phyloP scores from a whole-genome alignment of 192 early-diverging fungal genomes.

The Podila epicladia region DNA sequence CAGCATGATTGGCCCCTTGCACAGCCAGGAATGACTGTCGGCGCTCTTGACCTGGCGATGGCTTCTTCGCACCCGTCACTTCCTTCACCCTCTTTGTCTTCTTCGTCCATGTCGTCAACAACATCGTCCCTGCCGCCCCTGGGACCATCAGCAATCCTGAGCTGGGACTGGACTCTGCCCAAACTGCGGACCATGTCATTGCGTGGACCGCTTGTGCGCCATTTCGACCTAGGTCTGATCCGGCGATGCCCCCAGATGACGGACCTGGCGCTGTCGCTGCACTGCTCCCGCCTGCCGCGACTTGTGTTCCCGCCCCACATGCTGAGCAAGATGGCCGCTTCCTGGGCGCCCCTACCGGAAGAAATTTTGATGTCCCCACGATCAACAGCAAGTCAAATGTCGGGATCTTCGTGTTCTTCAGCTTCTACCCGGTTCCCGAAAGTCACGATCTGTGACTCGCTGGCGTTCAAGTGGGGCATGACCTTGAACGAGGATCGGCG shows the following conservation, averaged over 20 bases:
- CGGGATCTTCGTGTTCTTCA: background rate
- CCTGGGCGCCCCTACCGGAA: background rate
- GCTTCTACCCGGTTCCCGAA: slow-evolving; percentile 8
- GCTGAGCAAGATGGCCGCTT: background rate
- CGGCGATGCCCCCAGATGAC: slow-evolving; percentile 32
- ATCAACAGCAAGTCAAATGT: background rate
- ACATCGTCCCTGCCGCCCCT: background rate
- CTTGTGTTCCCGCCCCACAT: slow-evolving; percentile 5
- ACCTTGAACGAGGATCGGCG: slow-evolving; percentile 14
- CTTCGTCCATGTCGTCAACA: background rate
- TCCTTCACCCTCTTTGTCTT: background rate
- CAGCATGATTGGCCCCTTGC: background rate
- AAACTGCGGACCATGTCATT: slow-evolving; percentile 24
- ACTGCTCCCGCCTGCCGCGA: slow-evolving; percentile 29
- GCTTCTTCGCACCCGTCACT: background rate
- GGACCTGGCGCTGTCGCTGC: slow-evolving; percentile 27
- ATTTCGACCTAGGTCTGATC: slow-evolving; percentile 26
- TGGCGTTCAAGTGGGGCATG: slow-evolving; percentile 39
- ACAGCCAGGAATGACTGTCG: too few species aligned
- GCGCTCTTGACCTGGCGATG: background rate
- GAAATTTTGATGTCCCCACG: background rate
- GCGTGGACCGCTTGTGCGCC: slow-evolving; percentile 21
- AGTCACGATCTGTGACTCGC: slow-evolving; percentile 31
- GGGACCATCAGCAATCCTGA: slow-evolving; percentile 1
- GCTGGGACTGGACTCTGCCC: slow-evolving; percentile 29